Conservation (phyloP, 2,329 filamentous ascomycete genomes). For the Claviceps sp. region DNA sequence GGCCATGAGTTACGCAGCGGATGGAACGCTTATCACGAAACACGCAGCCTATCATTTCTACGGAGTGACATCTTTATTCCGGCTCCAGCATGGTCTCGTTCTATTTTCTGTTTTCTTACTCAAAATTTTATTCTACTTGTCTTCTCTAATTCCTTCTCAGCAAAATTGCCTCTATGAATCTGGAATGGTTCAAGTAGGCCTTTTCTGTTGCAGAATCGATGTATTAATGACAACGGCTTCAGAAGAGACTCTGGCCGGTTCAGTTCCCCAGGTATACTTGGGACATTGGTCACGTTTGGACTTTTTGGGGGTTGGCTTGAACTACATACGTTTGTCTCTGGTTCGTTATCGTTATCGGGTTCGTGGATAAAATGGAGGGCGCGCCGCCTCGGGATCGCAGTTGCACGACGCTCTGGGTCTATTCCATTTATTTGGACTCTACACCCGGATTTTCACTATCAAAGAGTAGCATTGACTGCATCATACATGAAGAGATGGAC, state of each 20-base stretch:
- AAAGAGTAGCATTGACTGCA: slow-evolving; percentile 1
- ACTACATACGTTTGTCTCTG: slow-evolving; percentile 1
- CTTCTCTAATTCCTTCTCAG: background rate
- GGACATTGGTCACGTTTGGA: background rate
- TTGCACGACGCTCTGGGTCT: slow-evolving; percentile 1
- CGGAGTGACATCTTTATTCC: background rate
- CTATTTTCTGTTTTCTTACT: background rate
- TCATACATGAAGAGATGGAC: slow-evolving; percentile 2
- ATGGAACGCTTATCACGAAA: background rate
- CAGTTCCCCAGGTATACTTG: background rate
- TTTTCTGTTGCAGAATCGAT: background rate
- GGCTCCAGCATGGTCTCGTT: background rate
- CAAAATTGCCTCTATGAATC: background rate
- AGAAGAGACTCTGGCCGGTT: background rate
- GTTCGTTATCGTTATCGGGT: background rate
- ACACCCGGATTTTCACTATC: background rate
- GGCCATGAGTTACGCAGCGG: background rate
- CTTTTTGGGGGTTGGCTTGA: background rate
- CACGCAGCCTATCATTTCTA: background rate
- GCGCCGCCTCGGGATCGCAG: background rate
- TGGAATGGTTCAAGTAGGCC: slow-evolving; percentile 1
- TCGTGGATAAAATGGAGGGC: background rate
- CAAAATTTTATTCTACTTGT: too few relatives aligned
- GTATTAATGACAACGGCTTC: slow-evolving; percentile 1
- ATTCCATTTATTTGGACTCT: background rate